These are phyloP conservation scores for Cymbidium sinense DNA, from an alignment of 106 monocot genomes.

Conservation along the genomic window DNA sequence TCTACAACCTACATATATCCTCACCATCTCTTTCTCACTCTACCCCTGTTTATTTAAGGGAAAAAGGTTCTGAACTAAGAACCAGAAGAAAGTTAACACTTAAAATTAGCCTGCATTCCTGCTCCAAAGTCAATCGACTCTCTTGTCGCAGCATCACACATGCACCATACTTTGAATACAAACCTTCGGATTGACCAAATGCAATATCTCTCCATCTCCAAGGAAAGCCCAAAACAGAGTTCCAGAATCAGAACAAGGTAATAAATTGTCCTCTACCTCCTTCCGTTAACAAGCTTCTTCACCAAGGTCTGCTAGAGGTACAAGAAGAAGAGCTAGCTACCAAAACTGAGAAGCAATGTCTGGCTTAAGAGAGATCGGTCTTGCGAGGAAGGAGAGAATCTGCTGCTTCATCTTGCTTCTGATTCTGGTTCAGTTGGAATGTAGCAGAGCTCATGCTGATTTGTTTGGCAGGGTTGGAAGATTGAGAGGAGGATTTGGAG, in stretches of 20 bases:
- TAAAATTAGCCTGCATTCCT: background rate
- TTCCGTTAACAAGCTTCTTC: background rate
- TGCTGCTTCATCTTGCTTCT: slow-evolving; percentile 1
- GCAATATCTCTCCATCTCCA: background rate
- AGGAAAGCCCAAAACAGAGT: background rate
- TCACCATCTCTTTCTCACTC: background rate
- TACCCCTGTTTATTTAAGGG: background rate
- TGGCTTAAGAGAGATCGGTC: background rate
- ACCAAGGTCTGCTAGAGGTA: background rate
- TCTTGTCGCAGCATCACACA: no score
- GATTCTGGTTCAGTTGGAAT: background rate
- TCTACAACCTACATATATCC: background rate
- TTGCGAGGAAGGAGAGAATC: background rate
- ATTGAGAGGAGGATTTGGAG: background rate
- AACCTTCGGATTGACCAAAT: background rate
- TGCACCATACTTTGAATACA: background rate
- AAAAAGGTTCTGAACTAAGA: background rate
- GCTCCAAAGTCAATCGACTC: background rate
- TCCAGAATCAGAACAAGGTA: background rate
- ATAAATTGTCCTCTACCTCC: background rate
- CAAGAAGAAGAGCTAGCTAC: no score
- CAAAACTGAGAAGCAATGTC: background rate
- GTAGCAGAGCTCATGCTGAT: background rate
- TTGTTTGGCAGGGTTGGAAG: background rate
- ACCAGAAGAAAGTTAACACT: background rate